Conservation (phyloP, 306 rosid species). For the Cucurbita pepo region DNA sequence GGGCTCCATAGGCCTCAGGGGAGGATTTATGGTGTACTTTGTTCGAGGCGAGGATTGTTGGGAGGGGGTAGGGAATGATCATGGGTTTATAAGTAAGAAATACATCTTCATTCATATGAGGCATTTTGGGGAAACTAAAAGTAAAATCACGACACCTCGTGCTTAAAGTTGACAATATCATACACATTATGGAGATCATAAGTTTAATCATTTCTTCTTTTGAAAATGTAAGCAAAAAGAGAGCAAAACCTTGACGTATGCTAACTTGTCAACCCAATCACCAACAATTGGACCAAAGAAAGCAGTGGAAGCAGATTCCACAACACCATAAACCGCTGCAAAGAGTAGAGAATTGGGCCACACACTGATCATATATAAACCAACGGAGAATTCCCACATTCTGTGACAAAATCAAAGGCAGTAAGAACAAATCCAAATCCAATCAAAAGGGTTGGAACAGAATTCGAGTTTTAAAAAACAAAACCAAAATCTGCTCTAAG, state of each 20-base stretch:
- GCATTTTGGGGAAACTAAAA: too few relatives aligned
- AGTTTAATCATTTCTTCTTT: not conserved
- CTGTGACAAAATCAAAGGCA: conserved; percentile 17
- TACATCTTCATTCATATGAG: too few relatives aligned
- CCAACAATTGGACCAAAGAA: conserved; percentile 73
- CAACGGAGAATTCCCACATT: conserved; percentile 98
- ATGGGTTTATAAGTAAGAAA: too few relatives aligned
- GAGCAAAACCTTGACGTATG: conserved; percentile 44
- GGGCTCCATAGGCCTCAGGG: too few relatives aligned
- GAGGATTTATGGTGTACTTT: too few relatives aligned
- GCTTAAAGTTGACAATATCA: too few relatives aligned
- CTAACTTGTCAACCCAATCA: conserved; percentile 48
- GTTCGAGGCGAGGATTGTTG: too few relatives aligned
- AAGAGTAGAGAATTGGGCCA: conserved; percentile 81
- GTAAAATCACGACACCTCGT: too few relatives aligned
- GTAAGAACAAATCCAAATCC: not conserved
- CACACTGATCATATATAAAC: conserved; percentile 67
- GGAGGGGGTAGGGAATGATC: too few relatives aligned
- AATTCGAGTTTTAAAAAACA: not conserved
- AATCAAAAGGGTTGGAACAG: not conserved
- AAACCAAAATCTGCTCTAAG: not conserved
- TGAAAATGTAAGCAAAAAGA: not conserved
- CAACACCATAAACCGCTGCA: conserved; percentile 79
- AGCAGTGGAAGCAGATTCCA: conserved; percentile 72
- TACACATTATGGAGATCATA: not conserved